Evolutionary conservation across 441 rosid species (phyloP), one percentile per base, ranked within the genome.

Genomic region (Gossypium davidsonii): DNA sequence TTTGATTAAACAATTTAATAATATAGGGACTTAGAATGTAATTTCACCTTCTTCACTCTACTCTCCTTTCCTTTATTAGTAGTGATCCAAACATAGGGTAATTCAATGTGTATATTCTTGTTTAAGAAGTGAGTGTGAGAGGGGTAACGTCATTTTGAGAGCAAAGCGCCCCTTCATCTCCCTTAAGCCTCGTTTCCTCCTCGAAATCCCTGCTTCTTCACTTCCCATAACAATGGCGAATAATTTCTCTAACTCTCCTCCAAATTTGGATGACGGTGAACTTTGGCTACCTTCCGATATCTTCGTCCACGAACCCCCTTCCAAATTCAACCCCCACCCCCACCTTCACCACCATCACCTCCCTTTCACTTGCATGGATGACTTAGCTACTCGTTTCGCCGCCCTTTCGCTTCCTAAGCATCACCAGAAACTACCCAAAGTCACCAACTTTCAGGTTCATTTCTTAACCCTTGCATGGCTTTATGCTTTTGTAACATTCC

Each of bases 191-290:
- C 7, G 9, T 71, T 61, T 7, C 80, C 20, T 60, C 28, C 37
- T 21, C 6, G 39, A 21, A 71, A 56, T 0, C 21, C 37, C 61
- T 14, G 28, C 21, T 0, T 46, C 12, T 5, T 4, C 44, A n/a
- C n/a, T 3, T 21, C 31, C 9, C 57, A 52, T 15, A 46, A 12
- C 15, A 23, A 67, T 67, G 71, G 44, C 23, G 1, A 49, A 49
- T 9, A n/a, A 49, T 6, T 67, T n/a, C 18, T 67, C 59, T 1
- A 49, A n/a, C 25, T 49, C 28, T 66, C 80, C 82, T 49, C 76
- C 70, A 18, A 79, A 77, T 70, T 77, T 85, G 65, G 84, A 80
- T 2, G 79, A 82, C 12, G 86, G 83, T n/a, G 83, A 80, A 21
- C 70, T 39, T 0, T 79, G 75, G 74, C 79, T 85, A n/a, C 82